phyloP scores from a whole-genome alignment of 2,329 filamentous ascomycete species.

The Colletotrichum cuscutae region DNA sequence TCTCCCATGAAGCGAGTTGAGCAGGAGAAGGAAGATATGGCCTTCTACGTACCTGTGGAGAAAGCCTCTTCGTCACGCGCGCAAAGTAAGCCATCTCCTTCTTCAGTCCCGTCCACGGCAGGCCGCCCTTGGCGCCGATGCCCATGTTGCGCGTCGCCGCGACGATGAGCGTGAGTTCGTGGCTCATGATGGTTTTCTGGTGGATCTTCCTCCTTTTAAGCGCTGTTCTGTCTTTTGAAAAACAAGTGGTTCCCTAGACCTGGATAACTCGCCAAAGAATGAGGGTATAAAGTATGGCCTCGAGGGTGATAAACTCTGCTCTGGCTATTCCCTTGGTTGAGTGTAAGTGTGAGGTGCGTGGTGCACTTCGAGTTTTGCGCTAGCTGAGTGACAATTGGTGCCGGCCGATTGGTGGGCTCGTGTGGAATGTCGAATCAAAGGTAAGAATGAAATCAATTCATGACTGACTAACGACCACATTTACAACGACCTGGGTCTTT shows the following conservation, averaged over 20 bases:
- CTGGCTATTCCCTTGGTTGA: background rate
- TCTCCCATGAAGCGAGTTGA: background rate
- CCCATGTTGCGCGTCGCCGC: conserved; percentile 92
- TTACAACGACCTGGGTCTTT: no score
- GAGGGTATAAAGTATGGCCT: background rate
- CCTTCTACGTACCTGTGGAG: conserved; percentile 47
- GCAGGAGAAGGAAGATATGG: background rate
- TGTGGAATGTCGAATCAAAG: conserved; percentile 4
- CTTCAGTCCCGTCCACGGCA: conserved; percentile 91
- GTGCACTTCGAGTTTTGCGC: conserved; percentile 28
- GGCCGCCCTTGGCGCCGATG: conserved; percentile 80
- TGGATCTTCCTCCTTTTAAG: background rate
- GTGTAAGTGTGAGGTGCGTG: background rate
- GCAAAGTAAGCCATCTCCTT: conserved; percentile 97
- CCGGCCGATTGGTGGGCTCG: conserved; percentile 27
- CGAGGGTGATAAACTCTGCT: background rate
- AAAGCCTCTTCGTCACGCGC: conserved; percentile 80
- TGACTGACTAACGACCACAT: background rate
- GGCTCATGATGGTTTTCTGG: conserved; percentile 5
- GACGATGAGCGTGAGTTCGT: conserved; percentile 87
- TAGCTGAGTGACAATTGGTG: conserved; percentile 14
- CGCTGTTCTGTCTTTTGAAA: background rate
- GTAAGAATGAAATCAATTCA: background rate
- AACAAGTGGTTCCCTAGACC: background rate
- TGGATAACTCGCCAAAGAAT: background rate